Evolutionary conservation across 2,329 filamentous ascomycete genomes (phyloP), one percentile per base, ranked within the genome.

Genomic region (Leptographium wingfieldii): DNA sequence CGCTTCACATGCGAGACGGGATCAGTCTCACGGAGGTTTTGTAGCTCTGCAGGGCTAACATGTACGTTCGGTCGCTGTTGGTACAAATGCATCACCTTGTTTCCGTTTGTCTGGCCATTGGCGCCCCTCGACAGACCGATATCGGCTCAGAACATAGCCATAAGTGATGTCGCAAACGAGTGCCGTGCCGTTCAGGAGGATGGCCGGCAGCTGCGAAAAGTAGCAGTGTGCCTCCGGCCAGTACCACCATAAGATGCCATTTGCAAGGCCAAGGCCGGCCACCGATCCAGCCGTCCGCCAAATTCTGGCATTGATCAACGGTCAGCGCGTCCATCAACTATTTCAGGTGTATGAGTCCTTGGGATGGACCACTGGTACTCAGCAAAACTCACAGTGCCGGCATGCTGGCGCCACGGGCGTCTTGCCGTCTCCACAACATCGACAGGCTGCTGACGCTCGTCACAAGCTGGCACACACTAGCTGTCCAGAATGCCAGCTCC

Each of bases 151-250:
- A 9, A 56, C 11, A 4, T 22, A 56, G 3, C 56, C 56, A 35
- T 80, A 80, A 2, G 70, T 64, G 14, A 76, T 43, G 63, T 80
- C 78, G 55, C 73, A 76, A 19, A 73, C 53, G 2, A 76, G 59
- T 16, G 71, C 72, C 0, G 72, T 71, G 0, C 69, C 72, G 62
- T 71, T 71, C 16, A 80, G 65, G 60, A 78, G 73, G 4, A 77
- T 53, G 0, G 71, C 73, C 5, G 77, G 66, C 0, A 74, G 76
- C 38, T 72, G 73, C 56, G 72, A 68, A 35, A 76, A 73, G 65
- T 77, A 80, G 12, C 71, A 72, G 64, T 80, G 75, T 1, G 76
- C 74, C 60, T 79, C 78, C 3, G 76, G 76, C 78, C 78, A 80
- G 63, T 73, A 73, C 69, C 73, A 77, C 76, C 76, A 79, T n/a